A percentile compares a stretch with the other conserved stretches of the same genome.
Evolutionary conservation across 2,329 filamentous ascomycete genomes (phyloP).

Genomic region (Fusarium nisikadoi): DNA sequence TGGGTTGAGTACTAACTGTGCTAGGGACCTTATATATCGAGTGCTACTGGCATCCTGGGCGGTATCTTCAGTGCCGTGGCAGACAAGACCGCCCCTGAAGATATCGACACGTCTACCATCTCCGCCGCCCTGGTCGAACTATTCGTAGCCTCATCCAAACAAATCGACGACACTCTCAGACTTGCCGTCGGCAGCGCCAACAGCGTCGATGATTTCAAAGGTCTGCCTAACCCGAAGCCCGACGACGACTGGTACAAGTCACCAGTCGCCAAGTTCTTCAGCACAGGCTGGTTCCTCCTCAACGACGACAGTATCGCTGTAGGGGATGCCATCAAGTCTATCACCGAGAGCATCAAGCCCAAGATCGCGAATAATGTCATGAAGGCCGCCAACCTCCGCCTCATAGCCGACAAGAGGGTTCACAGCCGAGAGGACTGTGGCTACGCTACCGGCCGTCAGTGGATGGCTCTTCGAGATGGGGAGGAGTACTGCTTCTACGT

Average conservation of each 20-base stretch:
- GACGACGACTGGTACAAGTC: constrained; percentile 7
- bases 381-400: constrained; percentile 14
- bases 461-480: constrained; percentile 13
- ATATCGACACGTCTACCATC: constrained; percentile 7
- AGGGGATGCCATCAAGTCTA: neutral
- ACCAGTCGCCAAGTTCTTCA: constrained; percentile 27
- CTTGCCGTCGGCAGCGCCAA: neutral
- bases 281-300: constrained; percentile 23
- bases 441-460: constrained; percentile 20
- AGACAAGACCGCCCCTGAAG: neutral
- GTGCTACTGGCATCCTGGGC: neutral
- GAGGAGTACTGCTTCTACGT: constrained; percentile 34
- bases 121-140: neutral
- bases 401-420: constrained; percentile 24
- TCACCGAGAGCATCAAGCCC: constrained; percentile 21
- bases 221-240: constrained; percentile 6
- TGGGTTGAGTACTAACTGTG: neutral
- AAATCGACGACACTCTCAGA: neutral
- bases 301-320: constrained; percentile 10
- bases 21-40: neutral
- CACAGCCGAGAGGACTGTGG: constrained; percentile 13
- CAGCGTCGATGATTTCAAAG: neutral
- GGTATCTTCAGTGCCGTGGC: neutral
- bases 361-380: constrained; percentile 36
- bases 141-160: neutral